Percentiles rank a stretch among this genome's conserved stretches.
Evolutionary conservation across 805 yeast species (phyloP).

Genomic region (Sugiyamaella marilandica): DNA sequence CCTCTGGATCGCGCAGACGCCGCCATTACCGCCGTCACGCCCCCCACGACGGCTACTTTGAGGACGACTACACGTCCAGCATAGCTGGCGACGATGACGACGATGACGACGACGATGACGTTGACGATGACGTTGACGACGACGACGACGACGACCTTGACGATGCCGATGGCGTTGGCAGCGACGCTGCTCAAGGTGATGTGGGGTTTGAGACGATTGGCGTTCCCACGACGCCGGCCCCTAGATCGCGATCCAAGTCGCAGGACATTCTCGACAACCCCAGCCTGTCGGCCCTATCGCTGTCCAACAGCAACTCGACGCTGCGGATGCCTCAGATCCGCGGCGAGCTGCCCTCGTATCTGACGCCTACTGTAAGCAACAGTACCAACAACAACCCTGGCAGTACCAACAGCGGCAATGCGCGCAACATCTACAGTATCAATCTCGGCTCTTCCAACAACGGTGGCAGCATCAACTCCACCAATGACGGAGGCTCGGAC

Average conservation of each 20-base stretch:
- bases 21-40: constrained; percentile 1
- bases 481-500: neutral
- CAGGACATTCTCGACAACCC: constrained; percentile 1
- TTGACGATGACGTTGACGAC: constrained; percentile 1
- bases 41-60: neutral
- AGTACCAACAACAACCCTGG: no score
- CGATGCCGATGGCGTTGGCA: neutral
- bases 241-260: neutral
- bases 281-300: constrained; percentile 9
- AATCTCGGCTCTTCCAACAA: neutral
- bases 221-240: neutral
- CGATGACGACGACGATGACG: constrained; percentile 1
- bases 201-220: neutral
- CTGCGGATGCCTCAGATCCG: constrained; percentile 11
- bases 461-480: neutral
- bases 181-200: neutral
- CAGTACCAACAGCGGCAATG: no score
- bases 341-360: neutral
- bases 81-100: neutral
- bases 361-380: neutral
- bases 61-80: neutral
- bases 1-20: neutral
- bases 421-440: no score
- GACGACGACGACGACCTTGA: neutral
- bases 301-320: constrained; percentile 10